A percentile compares a stretch with the other conserved stretches of the same genome.
phyloP scores from a whole-genome alignment of 2,329 filamentous ascomycete species.

The Xylariaceae sp. region DNA sequence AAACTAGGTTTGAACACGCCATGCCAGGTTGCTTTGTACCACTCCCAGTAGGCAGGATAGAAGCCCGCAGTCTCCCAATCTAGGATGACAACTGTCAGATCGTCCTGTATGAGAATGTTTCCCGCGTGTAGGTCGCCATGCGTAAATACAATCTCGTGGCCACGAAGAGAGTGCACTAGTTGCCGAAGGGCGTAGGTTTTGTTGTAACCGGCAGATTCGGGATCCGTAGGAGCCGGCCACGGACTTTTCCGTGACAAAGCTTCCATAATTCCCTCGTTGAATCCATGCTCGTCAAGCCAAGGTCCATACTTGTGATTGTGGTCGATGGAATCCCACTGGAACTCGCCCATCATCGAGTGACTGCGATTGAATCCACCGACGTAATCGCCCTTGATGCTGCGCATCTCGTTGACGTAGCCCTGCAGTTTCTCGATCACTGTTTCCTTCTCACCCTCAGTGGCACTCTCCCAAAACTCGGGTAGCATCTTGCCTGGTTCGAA shows the following conservation, averaged over 20 bases:
- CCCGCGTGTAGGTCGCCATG: slow-evolving; percentile 7
- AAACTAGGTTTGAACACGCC: slow-evolving; percentile 8
- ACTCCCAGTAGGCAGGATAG: slow-evolving; percentile 10
- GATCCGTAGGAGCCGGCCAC: slow-evolving; percentile 2
- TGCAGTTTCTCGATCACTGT: slow-evolving; percentile 4
- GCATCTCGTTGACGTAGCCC: slow-evolving; percentile 4
- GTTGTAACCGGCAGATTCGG: slow-evolving; percentile 4
- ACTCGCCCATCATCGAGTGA: slow-evolving; percentile 2
- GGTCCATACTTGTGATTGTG: slow-evolving; percentile 7
- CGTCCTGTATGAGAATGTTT: slow-evolving; percentile 8
- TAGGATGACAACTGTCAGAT: slow-evolving; percentile 6
- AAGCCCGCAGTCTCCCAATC: slow-evolving; percentile 9
- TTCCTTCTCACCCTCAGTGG: slow-evolving; percentile 3
- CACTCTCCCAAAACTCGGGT: slow-evolving; percentile 4
- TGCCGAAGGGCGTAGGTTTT: slow-evolving; percentile 2
- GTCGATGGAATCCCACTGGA: slow-evolving; percentile 3
- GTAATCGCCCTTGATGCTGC: slow-evolving; percentile 5
- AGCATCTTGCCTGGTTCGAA: slow-evolving; percentile 4
- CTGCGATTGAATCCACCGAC: slow-evolving; percentile 6
- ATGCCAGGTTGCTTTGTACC: slow-evolving; percentile 10
- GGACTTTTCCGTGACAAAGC: slow-evolving; percentile 5
- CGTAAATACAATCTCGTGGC: slow-evolving; percentile 8
- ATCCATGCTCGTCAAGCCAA: slow-evolving; percentile 5
- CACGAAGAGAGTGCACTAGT: slow-evolving; percentile 8
- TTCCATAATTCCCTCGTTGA: slow-evolving; percentile 7